phyloP scores from a whole-genome alignment of 768 basidiomycete genomes.

The Kondoa subrosea region DNA sequence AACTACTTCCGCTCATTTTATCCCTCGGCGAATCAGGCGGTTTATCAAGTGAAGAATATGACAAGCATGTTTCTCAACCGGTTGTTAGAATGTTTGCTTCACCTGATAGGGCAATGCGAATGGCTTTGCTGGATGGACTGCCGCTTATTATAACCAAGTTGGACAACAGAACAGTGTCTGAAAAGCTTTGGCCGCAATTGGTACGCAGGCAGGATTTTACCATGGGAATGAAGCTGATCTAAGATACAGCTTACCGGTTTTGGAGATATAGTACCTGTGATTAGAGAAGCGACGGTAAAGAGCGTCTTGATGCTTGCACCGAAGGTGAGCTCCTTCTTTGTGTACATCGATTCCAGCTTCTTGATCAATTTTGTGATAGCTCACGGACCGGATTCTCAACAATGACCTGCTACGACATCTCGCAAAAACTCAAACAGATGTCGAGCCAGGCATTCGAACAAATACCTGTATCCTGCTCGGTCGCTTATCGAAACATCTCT shows the following conservation, averaged over 20 bases:
- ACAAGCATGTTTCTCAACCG: slow-evolving; percentile 51
- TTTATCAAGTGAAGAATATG: slow-evolving; percentile 39
- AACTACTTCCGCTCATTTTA: slow-evolving; percentile 68
- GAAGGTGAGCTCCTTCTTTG: slow-evolving; percentile 41
- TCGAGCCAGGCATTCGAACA: slow-evolving; percentile 86
- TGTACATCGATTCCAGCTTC: neutral
- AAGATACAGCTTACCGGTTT: slow-evolving; percentile 72
- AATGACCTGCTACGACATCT: slow-evolving; percentile 86
- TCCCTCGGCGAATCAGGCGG: slow-evolving; percentile 55
- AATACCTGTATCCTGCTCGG: slow-evolving; percentile 95
- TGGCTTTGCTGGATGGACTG: slow-evolving; percentile 79
- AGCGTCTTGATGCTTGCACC: slow-evolving; percentile 66
- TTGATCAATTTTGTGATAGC: slow-evolving; percentile 38
- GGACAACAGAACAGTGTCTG: slow-evolving; percentile 64
- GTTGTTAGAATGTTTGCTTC: slow-evolving; percentile 69
- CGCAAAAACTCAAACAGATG: slow-evolving; percentile 79
- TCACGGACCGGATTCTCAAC: slow-evolving; percentile 80
- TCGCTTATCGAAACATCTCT: slow-evolving; percentile 65
- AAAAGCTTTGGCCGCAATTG: slow-evolving; percentile 83
- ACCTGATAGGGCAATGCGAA: slow-evolving; percentile 80
- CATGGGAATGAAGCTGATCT: neutral
- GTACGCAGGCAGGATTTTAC: slow-evolving; percentile 37
- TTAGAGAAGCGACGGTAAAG: slow-evolving; percentile 85
- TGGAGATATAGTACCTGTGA: slow-evolving; percentile 77
- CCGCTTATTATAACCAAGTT: slow-evolving; percentile 69